Conservation (phyloP, 2,329 filamentous ascomycete genomes). For the Aspergillus eucalypticola region DNA sequence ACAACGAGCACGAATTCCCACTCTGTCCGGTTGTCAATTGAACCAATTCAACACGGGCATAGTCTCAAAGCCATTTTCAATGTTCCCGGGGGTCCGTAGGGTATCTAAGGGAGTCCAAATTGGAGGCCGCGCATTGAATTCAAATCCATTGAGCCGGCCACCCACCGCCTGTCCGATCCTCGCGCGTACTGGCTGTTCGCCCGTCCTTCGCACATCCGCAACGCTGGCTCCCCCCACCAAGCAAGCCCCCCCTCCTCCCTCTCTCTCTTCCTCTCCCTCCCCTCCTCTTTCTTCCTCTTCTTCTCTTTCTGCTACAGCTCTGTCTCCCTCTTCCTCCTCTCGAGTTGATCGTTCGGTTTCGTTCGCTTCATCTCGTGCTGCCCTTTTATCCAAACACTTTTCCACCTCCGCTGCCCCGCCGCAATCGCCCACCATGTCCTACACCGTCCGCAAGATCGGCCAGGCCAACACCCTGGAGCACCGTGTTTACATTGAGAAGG, state of each 20-base stretch:
- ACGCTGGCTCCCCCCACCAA: slow-evolving; percentile 46
- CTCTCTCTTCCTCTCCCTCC: slow-evolving; percentile 20
- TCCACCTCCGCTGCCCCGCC: slow-evolving; percentile 39
- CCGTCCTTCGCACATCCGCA: slow-evolving; percentile 37
- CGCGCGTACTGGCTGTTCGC: slow-evolving; percentile 23
- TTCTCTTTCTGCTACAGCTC: slow-evolving; percentile 27
- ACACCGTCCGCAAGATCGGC: slow-evolving; percentile 81
- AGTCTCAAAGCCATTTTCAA: background rate
- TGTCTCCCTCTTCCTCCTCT: slow-evolving; percentile 18
- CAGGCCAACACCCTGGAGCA: slow-evolving; percentile 93
- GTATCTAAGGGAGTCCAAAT: slow-evolving; percentile 2
- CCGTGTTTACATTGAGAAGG: slow-evolving; percentile 96
- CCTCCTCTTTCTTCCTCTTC: slow-evolving; percentile 18
- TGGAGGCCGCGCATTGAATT: slow-evolving; percentile 15
- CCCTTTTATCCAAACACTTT: slow-evolving; percentile 52
- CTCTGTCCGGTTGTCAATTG: background rate
- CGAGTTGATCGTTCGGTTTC: slow-evolving; percentile 23
- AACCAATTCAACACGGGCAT: background rate
- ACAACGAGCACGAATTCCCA: background rate
- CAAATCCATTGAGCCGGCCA: slow-evolving; percentile 35
- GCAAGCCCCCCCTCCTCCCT: slow-evolving; percentile 33
- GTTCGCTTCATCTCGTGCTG: slow-evolving; percentile 37
- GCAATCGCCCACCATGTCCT: slow-evolving; percentile 49
- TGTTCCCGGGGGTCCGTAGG: slow-evolving; percentile 8
- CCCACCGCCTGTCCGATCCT: slow-evolving; percentile 37